A percentile compares a stretch with the other conserved stretches of the same genome.
These are phyloP conservation scores for Cydonia oblonga DNA, from an alignment of 331 rosid genomes.

Conservation along the genomic window DNA sequence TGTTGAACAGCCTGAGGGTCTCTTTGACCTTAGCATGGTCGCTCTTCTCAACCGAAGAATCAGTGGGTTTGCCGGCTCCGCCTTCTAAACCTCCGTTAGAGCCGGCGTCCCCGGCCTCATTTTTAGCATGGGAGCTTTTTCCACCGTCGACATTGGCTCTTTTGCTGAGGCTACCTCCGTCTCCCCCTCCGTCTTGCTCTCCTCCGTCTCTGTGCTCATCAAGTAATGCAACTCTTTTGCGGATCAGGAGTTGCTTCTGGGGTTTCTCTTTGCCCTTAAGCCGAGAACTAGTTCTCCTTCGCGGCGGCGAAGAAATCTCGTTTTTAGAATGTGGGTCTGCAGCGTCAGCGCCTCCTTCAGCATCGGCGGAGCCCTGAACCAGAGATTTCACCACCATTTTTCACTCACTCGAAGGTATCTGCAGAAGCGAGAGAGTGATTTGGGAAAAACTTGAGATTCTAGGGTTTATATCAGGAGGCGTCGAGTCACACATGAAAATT, in stretches of 20 bases:
- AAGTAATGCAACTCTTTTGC: constrained; percentile 19
- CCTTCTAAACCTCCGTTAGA: not conserved
- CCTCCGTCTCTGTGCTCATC: constrained; percentile 3
- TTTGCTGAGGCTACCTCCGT: not conserved
- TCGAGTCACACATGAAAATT: not conserved
- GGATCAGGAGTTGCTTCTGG: constrained; percentile 31
- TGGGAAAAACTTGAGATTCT: not conserved
- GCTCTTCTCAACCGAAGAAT: constrained; percentile 36
- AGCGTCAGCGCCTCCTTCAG: not conserved
- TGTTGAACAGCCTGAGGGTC: constrained; percentile 64
- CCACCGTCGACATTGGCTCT: not conserved
- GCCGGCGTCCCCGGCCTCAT: not conserved
- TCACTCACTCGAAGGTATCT: not conserved
- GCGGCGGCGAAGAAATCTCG: constrained; percentile 1
- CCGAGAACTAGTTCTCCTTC: constrained; percentile 49
- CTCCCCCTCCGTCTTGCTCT: not conserved
- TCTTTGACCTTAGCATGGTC: constrained; percentile 57
- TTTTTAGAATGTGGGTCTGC: constrained; percentile 1
- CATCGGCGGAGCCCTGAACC: not conserved
- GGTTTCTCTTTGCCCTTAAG: constrained; percentile 21
- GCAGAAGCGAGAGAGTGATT: not conserved
- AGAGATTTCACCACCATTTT: constrained; percentile 7
- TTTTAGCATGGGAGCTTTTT: not conserved
- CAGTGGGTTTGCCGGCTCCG: constrained; percentile 3
- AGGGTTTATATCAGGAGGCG: constrained; percentile 1